Evolutionary conservation across 352 stramenopile genomes (phyloP).

Genomic region (Globisporangium abappressorium): DNA sequence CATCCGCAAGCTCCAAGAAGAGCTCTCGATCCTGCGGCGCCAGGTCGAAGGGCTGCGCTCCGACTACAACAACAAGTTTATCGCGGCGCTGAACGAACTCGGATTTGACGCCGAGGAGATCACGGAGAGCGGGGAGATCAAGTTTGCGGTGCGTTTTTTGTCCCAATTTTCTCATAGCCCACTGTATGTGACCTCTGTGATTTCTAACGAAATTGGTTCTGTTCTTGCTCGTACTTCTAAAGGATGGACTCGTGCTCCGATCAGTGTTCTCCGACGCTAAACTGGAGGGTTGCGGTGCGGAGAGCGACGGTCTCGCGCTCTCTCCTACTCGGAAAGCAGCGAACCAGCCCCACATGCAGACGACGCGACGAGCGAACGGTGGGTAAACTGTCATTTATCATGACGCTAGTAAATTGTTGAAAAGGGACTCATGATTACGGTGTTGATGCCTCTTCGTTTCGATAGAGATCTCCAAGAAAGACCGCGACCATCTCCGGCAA

Average conservation of each 20-base stretch:
- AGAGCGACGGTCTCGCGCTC: not conserved
- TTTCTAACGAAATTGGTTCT: not conserved
- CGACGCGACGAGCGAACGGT: constrained; percentile 19
- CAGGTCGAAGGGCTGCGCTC: constrained; percentile 62
- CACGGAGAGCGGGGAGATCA: constrained; percentile 74
- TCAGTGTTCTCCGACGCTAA: constrained; percentile 49
- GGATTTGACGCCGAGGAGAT: constrained; percentile 81
- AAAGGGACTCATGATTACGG: not conserved
- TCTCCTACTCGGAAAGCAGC: constrained; percentile 15
- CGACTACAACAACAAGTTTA: constrained; percentile 80
- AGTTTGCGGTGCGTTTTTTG: constrained; percentile 54
- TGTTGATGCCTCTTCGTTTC: not conserved
- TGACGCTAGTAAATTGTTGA: no score
- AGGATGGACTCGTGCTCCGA: constrained; percentile 68
- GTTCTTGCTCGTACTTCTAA: not conserved
- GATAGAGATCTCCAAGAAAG: constrained; percentile 48
- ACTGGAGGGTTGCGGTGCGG: constrained; percentile 1
- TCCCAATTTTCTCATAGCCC: not conserved
- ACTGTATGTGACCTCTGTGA: not conserved
- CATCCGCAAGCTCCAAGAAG: constrained; percentile 82
- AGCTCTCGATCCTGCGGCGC: constrained; percentile 51
- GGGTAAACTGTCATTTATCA: not conserved
- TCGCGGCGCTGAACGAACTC: constrained; percentile 66
- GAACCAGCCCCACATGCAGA: constrained; percentile 16
- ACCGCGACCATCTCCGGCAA: constrained; percentile 64